These are phyloP conservation scores for Kodamaea leandrae DNA, from an alignment of 805 yeast species.

Conservation along the genomic window DNA sequence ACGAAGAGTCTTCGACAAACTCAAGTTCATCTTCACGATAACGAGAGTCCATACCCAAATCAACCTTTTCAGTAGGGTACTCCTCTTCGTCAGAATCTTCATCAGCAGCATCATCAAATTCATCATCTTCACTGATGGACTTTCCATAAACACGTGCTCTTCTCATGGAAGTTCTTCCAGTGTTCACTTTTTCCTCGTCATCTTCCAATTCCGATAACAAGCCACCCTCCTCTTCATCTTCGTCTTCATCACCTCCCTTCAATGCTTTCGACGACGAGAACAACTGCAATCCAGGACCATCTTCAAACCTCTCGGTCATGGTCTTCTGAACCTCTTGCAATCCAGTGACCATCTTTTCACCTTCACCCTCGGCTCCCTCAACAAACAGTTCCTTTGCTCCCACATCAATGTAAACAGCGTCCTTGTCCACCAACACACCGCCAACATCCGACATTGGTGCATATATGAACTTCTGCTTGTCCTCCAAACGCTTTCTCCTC, in stretches of 20 bases:
- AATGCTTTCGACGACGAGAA: constrained; percentile 62
- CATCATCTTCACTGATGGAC: constrained; percentile 47
- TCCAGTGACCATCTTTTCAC: constrained; percentile 80
- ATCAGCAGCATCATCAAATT: constrained; percentile 40
- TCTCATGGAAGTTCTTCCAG: constrained; percentile 69
- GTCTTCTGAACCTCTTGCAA: constrained; percentile 69
- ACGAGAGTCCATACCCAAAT: constrained; percentile 45
- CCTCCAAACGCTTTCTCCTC: constrained; percentile 89
- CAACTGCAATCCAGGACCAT: constrained; percentile 69
- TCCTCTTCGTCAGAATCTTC: constrained; percentile 37
- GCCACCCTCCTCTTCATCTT: constrained; percentile 33
- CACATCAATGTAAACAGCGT: constrained; percentile 92
- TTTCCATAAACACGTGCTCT: constrained; percentile 53
- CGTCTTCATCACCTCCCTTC: constrained; percentile 35
- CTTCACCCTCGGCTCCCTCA: constrained; percentile 70
- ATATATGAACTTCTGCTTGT: constrained; percentile 87
- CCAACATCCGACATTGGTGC: constrained; percentile 99
- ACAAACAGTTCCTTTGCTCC: constrained; percentile 57
- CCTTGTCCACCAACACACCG: constrained; percentile 94
- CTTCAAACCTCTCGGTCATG: constrained; percentile 54
- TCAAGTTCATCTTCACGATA: constrained; percentile 38
- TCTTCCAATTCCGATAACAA: constrained; percentile 29
- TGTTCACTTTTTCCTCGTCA: constrained; percentile 33
- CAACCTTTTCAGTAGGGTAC: constrained; percentile 40
- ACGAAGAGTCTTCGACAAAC: constrained; percentile 46